Base-by-base conservation (phyloP, 768 basidiomycete genomes). In the Mycena vitilis region DNA sequence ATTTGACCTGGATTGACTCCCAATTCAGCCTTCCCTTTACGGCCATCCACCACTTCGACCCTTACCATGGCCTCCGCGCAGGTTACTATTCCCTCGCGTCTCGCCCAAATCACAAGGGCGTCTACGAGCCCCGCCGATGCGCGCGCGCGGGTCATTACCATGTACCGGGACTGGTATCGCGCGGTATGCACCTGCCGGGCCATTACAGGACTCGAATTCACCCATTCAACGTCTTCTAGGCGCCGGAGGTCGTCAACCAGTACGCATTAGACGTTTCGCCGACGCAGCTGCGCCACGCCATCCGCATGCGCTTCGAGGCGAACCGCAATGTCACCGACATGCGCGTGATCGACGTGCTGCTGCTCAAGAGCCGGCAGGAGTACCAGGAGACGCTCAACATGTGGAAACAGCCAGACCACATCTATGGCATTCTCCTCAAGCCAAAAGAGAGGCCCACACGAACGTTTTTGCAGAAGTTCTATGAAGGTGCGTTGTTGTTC, bases 91-190 rank as follows among this genome's bases (percentile, higher is more conserved):
- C 96, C 97, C 20, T 80, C 95, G 48, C 90, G 97, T 45, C 88
- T 99, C 11, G 94, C 97, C 20, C 89, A 88, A 70, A 76, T 88
- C 7, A 86, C 92, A 5, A 83, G 85, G 44, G 79, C 85, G n/a
- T 94, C 94, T 0, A 75, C 81, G 23, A 84, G 74, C 66, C 75
- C 84, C 8, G 79, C 81, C n/a, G 89, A 93, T 55, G 90, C 94
- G 8, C 88, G 91, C 37, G 80, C 80, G 23, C 86, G 94, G 40
- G 89, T 88, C 12, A 81, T 95, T 22, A 84, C 91, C 53, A 86
- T 98, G 15, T 99, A 99, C 84, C 85, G 96, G 66, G 91, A 90
- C 78, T 99, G 97, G 97, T 92, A 96, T 77, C 91, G 98, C 69
- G 86, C 91, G 53, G 97, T 98, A 75, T 73, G 94, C 88, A 18